Percentiles rank a stretch among this genome's conserved stretches.
Evolutionary conservation across 176 grass and related monocot species (phyloP).

Genomic region (Zizania latifolia): DNA sequence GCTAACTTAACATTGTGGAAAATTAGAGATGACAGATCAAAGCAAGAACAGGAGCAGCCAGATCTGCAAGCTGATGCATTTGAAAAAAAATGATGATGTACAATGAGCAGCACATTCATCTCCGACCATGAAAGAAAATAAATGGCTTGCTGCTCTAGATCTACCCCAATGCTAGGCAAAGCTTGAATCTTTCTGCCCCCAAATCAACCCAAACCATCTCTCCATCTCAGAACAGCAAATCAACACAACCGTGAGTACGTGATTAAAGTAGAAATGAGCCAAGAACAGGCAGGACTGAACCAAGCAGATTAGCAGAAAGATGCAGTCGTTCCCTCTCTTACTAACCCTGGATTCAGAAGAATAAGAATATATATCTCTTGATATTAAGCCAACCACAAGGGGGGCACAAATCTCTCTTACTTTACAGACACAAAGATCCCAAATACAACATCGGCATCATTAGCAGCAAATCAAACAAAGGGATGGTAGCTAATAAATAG

Average conservation of each 20-base stretch:
- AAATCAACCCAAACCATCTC: not conserved
- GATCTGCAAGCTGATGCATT: not conserved
- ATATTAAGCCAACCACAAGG: slow-evolving; percentile 15
- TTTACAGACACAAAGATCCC: slow-evolving; percentile 32
- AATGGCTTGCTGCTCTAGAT: not conserved
- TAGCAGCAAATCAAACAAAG: slow-evolving; percentile 9
- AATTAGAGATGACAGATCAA: not conserved
- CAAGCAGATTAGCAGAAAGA: not conserved
- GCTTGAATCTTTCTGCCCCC: not conserved
- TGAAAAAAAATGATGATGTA: too few species aligned
- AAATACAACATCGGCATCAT: not conserved
- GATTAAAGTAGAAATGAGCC: not conserved
- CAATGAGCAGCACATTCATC: not conserved
- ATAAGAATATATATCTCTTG: slow-evolving; percentile 17
- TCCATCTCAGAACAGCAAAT: not conserved
- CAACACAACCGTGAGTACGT: not conserved
- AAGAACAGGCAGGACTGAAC: not conserved
- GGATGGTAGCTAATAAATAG: not conserved
- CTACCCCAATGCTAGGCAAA: not conserved
- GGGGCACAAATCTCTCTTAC: slow-evolving; percentile 13
- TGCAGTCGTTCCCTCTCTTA: not conserved
- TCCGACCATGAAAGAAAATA: not conserved
- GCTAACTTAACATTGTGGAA: not conserved
- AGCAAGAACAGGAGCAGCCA: not conserved
- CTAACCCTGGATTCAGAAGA: slow-evolving; percentile 8